phyloP scores from a whole-genome alignment of 2,329 filamentous ascomycete genomes.

The Stagonosporopsis cucurbitacearum region DNA sequence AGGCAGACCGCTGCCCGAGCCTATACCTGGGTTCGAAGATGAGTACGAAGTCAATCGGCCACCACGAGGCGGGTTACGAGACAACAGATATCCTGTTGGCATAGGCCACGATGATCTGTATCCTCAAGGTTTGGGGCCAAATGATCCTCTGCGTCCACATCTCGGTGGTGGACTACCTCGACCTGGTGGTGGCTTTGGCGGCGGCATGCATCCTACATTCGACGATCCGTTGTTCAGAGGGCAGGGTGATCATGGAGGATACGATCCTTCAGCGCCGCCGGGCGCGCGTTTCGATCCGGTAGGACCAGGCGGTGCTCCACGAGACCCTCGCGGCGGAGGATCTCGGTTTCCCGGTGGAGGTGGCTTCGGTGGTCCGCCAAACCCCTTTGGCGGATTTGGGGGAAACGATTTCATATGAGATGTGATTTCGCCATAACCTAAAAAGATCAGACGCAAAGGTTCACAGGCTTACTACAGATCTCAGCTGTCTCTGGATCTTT shows the following conservation, averaged over 20 bases:
- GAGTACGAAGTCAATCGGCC: slow-evolving; percentile 83
- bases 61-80: slow-evolving; percentile 57
- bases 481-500: background rate
- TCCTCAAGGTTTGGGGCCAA: slow-evolving; percentile 81
- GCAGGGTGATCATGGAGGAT: slow-evolving; percentile 56
- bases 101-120: slow-evolving; percentile 89
- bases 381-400: slow-evolving; percentile 67
- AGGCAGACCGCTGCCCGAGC: slow-evolving; percentile 73
- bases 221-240: slow-evolving; percentile 86
- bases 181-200: slow-evolving; percentile 65
- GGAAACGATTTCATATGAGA: slow-evolving; percentile 62
- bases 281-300: slow-evolving; percentile 92
- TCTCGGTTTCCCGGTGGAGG: slow-evolving; percentile 51
- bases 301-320: slow-evolving; percentile 59
- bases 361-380: slow-evolving; percentile 55
- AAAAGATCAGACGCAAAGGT: background rate
- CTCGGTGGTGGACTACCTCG: slow-evolving; percentile 67
- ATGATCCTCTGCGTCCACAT: slow-evolving; percentile 77
- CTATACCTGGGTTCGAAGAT: slow-evolving; percentile 91
- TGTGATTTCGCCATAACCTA: background rate
- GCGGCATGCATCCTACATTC: slow-evolving; percentile 96
- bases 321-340: slow-evolving; percentile 40
- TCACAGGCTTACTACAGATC: background rate
- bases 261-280: slow-evolving; percentile 78
- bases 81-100: slow-evolving; percentile 65